phyloP scores from a whole-genome alignment of 768 basidiomycete genomes.

The Galerina marginata region DNA sequence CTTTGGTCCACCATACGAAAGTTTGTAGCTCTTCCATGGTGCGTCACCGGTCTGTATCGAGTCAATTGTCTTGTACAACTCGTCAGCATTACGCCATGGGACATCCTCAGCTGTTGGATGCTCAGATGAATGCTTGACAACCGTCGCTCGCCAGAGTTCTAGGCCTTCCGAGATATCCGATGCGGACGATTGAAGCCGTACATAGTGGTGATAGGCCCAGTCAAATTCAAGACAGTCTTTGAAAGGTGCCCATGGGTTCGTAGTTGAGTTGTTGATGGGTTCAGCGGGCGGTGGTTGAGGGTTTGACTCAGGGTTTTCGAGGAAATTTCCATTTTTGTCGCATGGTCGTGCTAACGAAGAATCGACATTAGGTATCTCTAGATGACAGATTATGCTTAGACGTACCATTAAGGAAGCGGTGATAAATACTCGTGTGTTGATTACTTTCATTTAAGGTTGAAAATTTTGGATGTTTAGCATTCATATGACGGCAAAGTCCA shows the following conservation, averaged over 20 bases:
- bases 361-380: too few species aligned
- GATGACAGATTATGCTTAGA: too few species aligned
- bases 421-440: too few species aligned
- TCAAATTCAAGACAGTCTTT: conserved; percentile 30
- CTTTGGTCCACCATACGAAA: conserved; percentile 3
- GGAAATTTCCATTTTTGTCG: conserved; percentile 8
- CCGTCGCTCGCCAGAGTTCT: conserved; percentile 29
- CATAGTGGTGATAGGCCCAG: conserved; percentile 32
- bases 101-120: background rate
- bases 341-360: conserved; percentile 8
- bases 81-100: conserved; percentile 25
- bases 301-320: background rate
- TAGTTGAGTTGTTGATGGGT: background rate
- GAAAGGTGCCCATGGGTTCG: conserved; percentile 33
- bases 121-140: conserved; percentile 18
- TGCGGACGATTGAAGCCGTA: conserved; percentile 29
- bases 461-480: too few species aligned
- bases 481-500: too few species aligned
- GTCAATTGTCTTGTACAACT: conserved; percentile 35
- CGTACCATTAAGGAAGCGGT: too few species aligned
- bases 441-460: too few species aligned
- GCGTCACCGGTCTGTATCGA: conserved; percentile 22
- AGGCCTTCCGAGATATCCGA: conserved; percentile 23
- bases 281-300: too few species aligned
- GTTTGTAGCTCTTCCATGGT: conserved; percentile 1